Evolutionary conservation across 257 asterid genomes (phyloP), one percentile per base, ranked within the genome.

Genomic region (Plectranthus barbatus): DNA sequence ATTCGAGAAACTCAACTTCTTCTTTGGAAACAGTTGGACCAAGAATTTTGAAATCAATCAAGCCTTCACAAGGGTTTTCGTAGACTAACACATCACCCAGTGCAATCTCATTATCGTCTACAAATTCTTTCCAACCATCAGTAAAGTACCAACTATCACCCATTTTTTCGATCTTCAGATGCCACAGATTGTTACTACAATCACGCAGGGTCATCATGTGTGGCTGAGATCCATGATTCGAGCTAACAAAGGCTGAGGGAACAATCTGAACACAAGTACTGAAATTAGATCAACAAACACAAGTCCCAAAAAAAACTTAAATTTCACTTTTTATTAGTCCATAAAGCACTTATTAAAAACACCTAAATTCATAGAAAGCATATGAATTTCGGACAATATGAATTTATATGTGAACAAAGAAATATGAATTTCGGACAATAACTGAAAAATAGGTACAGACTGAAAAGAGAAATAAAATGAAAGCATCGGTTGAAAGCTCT

Each of bases 91-190:
- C 11, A n/a, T 78, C 66, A 4, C 75, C 71, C 3, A 10, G 0
- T 51, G 41, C 20, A 10, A 78, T 23, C 36, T 15, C 24, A 49
- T 74, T 70, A 13, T 49, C 83, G 10, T 44, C 0, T 14, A 66
- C 61, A 13, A 63, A 78, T 10, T 71, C 37, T 46, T 7, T 48
- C 77, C 77, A 78, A 51, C 80, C 80, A 19, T 71, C 44, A 0
- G 26, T 34, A 20, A 78, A 78, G 44, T 50, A 74, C 67, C 70
- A 58, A 13, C 8, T 18, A 11, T 29, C 44, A n/a, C 51, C 62
- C 3, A 37, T 4, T 29, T 71, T 55, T 14, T 29, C 60, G 17
- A 74, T 55, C 59, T 47, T 53, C 41, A 78, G 64, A 0, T 39
- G 72, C 83, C 80, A 78, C 47, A 26, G 1, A 13, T 78, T 67